Base-by-base conservation (phyloP, 805 yeast species). In the Kregervanrija pseudodelftensis region DNA sequence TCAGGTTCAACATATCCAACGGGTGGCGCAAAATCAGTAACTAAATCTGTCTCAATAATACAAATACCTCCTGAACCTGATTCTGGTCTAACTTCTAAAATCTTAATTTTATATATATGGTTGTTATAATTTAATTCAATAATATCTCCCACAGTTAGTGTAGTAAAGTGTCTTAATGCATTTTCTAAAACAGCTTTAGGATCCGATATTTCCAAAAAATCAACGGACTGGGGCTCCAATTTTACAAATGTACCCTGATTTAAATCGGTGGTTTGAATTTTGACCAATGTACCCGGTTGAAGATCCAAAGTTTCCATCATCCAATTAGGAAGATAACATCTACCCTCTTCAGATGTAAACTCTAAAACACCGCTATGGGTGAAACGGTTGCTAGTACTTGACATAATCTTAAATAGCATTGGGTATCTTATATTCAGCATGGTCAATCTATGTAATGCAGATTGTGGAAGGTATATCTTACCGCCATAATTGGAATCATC, bases 11-110 rank as follows among this genome's bases (percentile, higher is more conserved):
- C 96, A 60, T 93, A 93, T 0, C 99, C 99, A 5, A 91, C 96
- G 0, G 99, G 99, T 2, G 99, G 96, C 1, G 97, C 98, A 69
- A 93, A 93, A 60, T 93, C 99, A 0, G 97, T 95, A 47, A 87
- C 95, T 49, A 93, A 72, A 67, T 93, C 99, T 0, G 99, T 93
- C 61, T 93, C 99, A 28, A 93, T 87, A 5, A 93, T 96, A 70
- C 97, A 91, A 11, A 91, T 82, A 47, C 96, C 85, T 32, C 75
- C 67, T 8, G 69, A 66, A 7, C 63, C 54, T 2, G 79, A 72
- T 42, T 82, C 85, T 0, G 98, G 98, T 56, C 86, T 86, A 28
- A 80, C 86, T 56, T 93, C 97, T 39, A 91, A 67, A 14, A 93
- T 90, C 59, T 81, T 85, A 49, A 93, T 88, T 17, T 81, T 82